These are phyloP conservation scores for Cicer bijugum DNA, from an alignment of 306 rosid species.

Conservation along the genomic window DNA sequence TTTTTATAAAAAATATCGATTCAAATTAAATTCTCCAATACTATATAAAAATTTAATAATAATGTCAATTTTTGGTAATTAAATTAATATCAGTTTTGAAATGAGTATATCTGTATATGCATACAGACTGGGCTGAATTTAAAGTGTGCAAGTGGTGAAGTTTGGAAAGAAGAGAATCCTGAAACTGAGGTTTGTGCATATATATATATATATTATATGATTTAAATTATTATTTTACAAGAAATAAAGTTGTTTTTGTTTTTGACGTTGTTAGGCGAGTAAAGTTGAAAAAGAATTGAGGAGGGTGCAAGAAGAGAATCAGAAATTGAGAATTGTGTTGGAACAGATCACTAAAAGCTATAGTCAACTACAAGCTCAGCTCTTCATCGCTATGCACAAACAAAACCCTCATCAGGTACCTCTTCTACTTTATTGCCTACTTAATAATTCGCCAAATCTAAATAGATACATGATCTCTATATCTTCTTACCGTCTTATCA, in stretches of 20 bases:
- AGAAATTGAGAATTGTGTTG: conserved; percentile 44
- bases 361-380: conserved; percentile 54
- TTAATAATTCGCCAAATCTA: too few relatives aligned
- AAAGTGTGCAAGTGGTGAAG: conserved; percentile 33
- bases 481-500: too few relatives aligned
- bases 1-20: neutral
- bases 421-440: too few relatives aligned
- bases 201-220: too few relatives aligned
- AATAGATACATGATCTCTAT: too few relatives aligned
- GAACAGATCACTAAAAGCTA: conserved; percentile 56
- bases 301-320: conserved; percentile 54
- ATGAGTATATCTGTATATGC: neutral
- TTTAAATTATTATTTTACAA: too few relatives aligned
- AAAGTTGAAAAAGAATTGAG: conserved; percentile 43
- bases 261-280: conserved; percentile 16
- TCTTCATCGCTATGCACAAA: conserved; percentile 48
- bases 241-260: neutral
- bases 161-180: neutral
- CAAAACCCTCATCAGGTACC: conserved; percentile 25
- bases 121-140: conserved; percentile 51
- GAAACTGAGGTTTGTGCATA: conserved; percentile 41
- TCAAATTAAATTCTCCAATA: too few relatives aligned
- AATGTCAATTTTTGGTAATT: neutral
- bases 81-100: neutral
- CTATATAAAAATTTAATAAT: too few relatives aligned